phyloP scores from a whole-genome alignment of 2,329 filamentous ascomycete genomes.

The Diaporthe vaccinii region DNA sequence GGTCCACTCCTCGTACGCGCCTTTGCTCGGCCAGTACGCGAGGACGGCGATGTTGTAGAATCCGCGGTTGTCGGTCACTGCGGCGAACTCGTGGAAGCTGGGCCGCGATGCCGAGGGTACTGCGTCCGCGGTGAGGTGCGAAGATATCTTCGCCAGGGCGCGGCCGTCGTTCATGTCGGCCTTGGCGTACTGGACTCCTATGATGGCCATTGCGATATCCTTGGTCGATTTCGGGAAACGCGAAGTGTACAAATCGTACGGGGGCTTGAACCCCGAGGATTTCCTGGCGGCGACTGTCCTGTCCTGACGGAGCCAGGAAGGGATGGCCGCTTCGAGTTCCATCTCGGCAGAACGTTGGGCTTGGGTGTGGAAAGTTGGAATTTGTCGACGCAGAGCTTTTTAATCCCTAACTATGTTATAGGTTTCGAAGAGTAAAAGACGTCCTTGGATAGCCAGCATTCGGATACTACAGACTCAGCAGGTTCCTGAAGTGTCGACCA shows the following conservation, averaged over 20 bases:
- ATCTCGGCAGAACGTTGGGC: not conserved
- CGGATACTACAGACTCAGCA: not conserved
- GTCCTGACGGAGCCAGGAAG: not conserved
- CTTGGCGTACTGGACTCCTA: conserved; percentile 6
- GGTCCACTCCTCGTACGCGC: conserved; percentile 50
- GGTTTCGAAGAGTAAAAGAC: not conserved
- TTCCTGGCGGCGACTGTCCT: conserved; percentile 5
- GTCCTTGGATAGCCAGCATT: not conserved
- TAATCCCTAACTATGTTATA: not conserved
- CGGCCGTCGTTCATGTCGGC: conserved; percentile 12
- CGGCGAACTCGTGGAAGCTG: conserved; percentile 50
- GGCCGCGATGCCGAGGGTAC: not conserved
- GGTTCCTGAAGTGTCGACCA: not conserved
- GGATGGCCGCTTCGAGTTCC: not conserved
- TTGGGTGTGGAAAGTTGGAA: not conserved
- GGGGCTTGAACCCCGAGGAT: conserved; percentile 1
- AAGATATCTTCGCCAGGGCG: not conserved
- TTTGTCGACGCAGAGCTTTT: not conserved
- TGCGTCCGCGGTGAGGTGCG: not conserved
- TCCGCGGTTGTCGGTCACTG: conserved; percentile 49
- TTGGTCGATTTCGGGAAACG: not conserved
- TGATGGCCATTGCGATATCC: conserved; percentile 8
- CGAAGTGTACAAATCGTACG: not conserved
- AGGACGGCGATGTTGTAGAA: conserved; percentile 53
- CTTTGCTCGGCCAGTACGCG: conserved; percentile 54